Base-by-base conservation (phyloP, 352 stramenopile species). In the Pythium apleroticum region DNA sequence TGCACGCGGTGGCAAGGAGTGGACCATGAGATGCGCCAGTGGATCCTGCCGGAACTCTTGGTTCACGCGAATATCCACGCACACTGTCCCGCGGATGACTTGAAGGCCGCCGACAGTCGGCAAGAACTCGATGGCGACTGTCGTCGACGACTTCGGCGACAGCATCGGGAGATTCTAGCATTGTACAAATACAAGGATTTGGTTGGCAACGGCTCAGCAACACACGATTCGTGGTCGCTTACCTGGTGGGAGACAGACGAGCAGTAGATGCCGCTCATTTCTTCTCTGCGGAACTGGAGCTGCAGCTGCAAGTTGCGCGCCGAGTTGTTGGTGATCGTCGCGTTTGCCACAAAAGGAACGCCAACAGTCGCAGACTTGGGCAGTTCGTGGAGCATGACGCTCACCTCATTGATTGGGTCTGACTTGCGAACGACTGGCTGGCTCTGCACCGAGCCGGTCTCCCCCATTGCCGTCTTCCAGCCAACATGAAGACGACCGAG, bases 391-490 rank as follows among this genome's bases (percentile, higher is more conserved):
- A 92, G 39, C 17, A 55, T 48, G 15, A 92, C 72, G 0, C 53
- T 58, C n/a, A 94, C 74, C 0, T 92, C 81, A 28, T 65, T 72
- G 12, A 58, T 58, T 6, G 62, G 24, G 15, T 77, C 66, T 8
- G 76, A 60, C 63, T 94, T 94, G 24, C 80, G 66, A 67, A 93
- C 77, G 22, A 94, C 80, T 6, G 82, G 81, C 63, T 94, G 85
- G 30, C 85, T 96, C 57, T 93, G 81, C 19, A 96, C 78, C 0
- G 83, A 90, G 0, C 87, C 87, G 24, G 87, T 81, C 72, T 96
- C 87, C 1, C 87, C 87, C 52, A 93, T 82, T 3, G 80, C 81
- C 15, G 78, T 89, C 72, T 93, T 93, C 87, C 87, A 96, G 17
- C 80, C 79, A 3, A 96, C 84, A 59, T 94, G 81, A 17, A 96